These are phyloP conservation scores for Ophiosphaerella herpotricha DNA, from an alignment of 2,329 filamentous ascomycete genomes.

Conservation along the genomic window DNA sequence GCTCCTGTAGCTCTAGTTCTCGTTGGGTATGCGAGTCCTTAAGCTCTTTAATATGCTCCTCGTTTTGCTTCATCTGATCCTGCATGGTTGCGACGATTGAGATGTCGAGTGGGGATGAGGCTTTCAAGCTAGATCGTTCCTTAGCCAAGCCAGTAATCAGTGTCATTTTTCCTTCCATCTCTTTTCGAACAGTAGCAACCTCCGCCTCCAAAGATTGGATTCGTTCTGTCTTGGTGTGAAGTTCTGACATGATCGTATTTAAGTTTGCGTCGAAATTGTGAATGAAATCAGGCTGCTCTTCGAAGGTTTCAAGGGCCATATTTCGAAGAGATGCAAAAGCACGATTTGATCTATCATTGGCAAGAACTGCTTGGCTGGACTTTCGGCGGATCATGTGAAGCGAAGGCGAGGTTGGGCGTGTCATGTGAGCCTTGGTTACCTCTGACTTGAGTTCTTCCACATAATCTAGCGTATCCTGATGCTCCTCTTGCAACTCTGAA, in stretches of 20 bases:
- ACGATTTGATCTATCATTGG: slow-evolving; percentile 86
- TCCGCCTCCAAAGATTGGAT: slow-evolving; percentile 90
- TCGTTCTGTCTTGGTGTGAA: slow-evolving; percentile 83
- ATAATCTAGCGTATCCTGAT: slow-evolving; percentile 79
- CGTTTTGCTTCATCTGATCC: slow-evolving; percentile 85
- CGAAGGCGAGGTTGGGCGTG: slow-evolving; percentile 65
- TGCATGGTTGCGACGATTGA: slow-evolving; percentile 85
- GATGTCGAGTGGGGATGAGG: slow-evolving; percentile 81
- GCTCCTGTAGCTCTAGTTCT: slow-evolving; percentile 73
- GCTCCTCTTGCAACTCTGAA: slow-evolving; percentile 78
- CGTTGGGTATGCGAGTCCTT: slow-evolving; percentile 73
- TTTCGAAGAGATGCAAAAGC: slow-evolving; percentile 89
- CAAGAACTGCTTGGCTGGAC: slow-evolving; percentile 86
- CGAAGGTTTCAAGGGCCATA: slow-evolving; percentile 85
- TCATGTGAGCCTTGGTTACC: slow-evolving; percentile 73
- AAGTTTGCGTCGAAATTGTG: slow-evolving; percentile 93
- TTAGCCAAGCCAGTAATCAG: slow-evolving; percentile 94
- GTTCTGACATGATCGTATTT: slow-evolving; percentile 88
- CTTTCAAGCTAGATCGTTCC: slow-evolving; percentile 87
- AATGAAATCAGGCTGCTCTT: slow-evolving; percentile 78
- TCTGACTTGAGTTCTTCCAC: slow-evolving; percentile 92
- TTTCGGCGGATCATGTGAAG: slow-evolving; percentile 87
- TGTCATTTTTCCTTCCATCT: slow-evolving; percentile 96
- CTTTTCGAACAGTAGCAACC: slow-evolving; percentile 80
- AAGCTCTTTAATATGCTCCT: slow-evolving; percentile 74